phyloP scores from a whole-genome alignment of 2,329 filamentous ascomycete genomes.

The Drechslerella coelobrocha region DNA sequence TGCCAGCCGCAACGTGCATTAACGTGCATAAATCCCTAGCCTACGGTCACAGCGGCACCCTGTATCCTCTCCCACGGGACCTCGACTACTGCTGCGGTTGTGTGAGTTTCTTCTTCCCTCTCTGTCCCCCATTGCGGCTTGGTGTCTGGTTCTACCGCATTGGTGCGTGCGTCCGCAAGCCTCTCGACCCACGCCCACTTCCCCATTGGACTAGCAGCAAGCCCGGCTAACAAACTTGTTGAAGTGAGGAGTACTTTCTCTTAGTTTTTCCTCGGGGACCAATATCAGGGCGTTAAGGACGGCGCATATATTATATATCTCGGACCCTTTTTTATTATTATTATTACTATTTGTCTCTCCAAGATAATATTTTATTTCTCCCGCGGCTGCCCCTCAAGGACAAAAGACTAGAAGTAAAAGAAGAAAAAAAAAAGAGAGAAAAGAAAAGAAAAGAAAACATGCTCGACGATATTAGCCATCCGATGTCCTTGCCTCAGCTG shows the following conservation, averaged over 20 bases:
- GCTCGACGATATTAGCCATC: conserved; percentile 47
- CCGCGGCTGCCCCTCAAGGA: not conserved
- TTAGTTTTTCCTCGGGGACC: conserved; percentile 26
- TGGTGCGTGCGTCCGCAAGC: conserved; percentile 45
- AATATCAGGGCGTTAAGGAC: conserved; percentile 50
- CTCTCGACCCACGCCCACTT: conserved; percentile 44
- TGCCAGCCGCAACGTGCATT: conserved; percentile 51
- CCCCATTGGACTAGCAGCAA: conserved; percentile 44
- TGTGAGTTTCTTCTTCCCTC: conserved; percentile 34
- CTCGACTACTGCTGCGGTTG: conserved; percentile 1
- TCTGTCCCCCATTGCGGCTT: conserved; percentile 17
- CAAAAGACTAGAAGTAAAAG: not conserved
- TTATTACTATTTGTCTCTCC: conserved; percentile 24
- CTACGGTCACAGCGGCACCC: conserved; percentile 49
- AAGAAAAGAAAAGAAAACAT: conserved; percentile 20
- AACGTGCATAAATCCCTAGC: conserved; percentile 51
- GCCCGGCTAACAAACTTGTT: conserved; percentile 28
- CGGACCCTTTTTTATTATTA: conserved; percentile 28
- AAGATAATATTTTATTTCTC: conserved; percentile 15
- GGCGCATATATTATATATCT: conserved; percentile 49
- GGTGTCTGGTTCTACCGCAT: conserved; percentile 35
- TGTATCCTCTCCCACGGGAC: conserved; percentile 50
- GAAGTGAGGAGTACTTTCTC: conserved; percentile 38
- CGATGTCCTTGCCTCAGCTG: conserved; percentile 47
- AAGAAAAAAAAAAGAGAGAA: not conserved